Evolutionary conservation across 2,329 filamentous ascomycete species (phyloP).

Genomic region (Coniochaeta hoffmannii): DNA sequence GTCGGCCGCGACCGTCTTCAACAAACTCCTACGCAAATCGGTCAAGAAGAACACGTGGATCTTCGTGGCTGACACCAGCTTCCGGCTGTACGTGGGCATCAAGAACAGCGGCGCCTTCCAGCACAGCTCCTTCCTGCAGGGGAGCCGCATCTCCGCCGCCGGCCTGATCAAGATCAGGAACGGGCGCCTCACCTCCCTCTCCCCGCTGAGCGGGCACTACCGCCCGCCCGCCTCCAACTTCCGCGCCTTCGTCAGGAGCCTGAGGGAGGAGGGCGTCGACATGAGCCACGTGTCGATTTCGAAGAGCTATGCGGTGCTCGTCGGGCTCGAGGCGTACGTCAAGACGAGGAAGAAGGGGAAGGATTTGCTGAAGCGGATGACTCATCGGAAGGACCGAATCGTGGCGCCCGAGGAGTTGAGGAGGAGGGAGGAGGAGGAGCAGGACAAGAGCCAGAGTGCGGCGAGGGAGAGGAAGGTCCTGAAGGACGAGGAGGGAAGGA

Average conservation of each 20-base stretch:
- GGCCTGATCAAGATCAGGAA: constrained; percentile 80
- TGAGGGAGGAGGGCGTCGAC: constrained; percentile 69
- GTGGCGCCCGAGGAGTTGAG: constrained; percentile 5
- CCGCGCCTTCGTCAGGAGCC: constrained; percentile 66
- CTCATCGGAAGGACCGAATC: constrained; percentile 6
- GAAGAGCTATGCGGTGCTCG: constrained; percentile 72
- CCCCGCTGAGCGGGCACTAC: constrained; percentile 72
- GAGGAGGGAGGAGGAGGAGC: constrained; percentile 5
- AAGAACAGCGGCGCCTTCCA: constrained; percentile 86
- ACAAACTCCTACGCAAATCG: constrained; percentile 69
- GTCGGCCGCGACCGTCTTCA: constrained; percentile 64
- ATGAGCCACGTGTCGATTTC: constrained; percentile 72
- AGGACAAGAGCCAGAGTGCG: constrained; percentile 1
- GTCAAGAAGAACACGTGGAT: constrained; percentile 90
- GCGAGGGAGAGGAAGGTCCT: background rate
- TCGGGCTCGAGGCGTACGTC: constrained; percentile 73
- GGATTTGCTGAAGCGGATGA: constrained; percentile 8
- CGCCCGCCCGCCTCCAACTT: constrained; percentile 79
- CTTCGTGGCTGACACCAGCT: constrained; percentile 81
- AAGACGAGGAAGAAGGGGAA: constrained; percentile 11
- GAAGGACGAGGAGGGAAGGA: background rate
- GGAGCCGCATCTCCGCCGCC: constrained; percentile 71
- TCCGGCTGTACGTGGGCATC: constrained; percentile 82
- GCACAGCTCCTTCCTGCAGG: constrained; percentile 83
- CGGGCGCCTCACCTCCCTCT: constrained; percentile 67